phyloP scores from a whole-genome alignment of 306 rosid species.

The Mimosa pudica region DNA sequence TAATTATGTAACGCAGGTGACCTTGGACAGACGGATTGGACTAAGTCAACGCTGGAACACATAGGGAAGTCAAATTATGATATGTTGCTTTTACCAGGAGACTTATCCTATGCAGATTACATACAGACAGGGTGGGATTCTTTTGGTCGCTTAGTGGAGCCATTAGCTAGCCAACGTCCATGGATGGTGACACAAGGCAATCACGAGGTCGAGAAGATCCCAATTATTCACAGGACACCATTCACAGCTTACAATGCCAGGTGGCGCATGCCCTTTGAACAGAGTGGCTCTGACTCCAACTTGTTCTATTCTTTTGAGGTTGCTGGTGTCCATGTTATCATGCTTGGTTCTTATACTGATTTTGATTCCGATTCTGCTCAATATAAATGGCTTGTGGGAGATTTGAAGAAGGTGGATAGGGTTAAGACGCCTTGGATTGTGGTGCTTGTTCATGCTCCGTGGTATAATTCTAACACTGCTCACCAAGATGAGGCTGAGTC shows the following conservation, averaged over 20 bases:
- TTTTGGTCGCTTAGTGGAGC: constrained; percentile 76
- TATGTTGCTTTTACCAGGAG: constrained; percentile 75
- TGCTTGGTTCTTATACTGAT: constrained; percentile 82
- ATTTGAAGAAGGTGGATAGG: constrained; percentile 58
- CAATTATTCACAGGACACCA: constrained; percentile 21
- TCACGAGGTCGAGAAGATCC: constrained; percentile 75
- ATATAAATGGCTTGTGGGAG: constrained; percentile 64
- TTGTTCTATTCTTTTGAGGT: constrained; percentile 79
- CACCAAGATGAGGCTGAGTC: constrained; percentile 75
- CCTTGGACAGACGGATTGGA: constrained; percentile 93
- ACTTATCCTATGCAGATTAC: constrained; percentile 68
- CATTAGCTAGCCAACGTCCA: constrained; percentile 78
- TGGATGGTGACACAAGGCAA: constrained; percentile 96
- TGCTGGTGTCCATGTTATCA: constrained; percentile 70
- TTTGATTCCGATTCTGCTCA: constrained; percentile 57
- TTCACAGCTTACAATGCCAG: constrained; percentile 86
- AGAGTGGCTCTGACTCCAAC: constrained; percentile 75
- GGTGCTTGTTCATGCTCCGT: constrained; percentile 80
- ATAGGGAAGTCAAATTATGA: constrained; percentile 55
- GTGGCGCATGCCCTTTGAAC: constrained; percentile 78
- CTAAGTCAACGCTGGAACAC: constrained; percentile 60
- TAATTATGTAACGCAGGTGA: constrained; percentile 52
- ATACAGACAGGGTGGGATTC: constrained; percentile 65
- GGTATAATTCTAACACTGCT: constrained; percentile 80
- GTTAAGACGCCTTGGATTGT: constrained; percentile 66